phyloP scores from a whole-genome alignment of 2,329 filamentous ascomycete genomes.

The Aspergillus tanneri region DNA sequence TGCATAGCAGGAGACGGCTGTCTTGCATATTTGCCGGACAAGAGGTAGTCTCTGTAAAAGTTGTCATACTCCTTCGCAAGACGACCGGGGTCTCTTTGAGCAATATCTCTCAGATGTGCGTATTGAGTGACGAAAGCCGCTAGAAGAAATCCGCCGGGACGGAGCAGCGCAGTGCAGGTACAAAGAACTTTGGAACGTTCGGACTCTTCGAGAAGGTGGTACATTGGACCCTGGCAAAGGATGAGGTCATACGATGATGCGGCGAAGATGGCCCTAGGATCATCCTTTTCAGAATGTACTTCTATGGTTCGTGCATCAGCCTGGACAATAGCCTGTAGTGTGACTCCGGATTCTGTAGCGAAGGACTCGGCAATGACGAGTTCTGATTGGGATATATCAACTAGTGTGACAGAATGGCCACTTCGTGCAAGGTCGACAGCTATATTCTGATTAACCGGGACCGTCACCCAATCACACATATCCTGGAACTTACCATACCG shows the following conservation, averaged over 20 bases:
- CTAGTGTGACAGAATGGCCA: background rate
- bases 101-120: constrained; percentile 1
- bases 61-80: background rate
- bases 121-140: background rate
- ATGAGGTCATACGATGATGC: background rate
- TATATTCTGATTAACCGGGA: background rate
- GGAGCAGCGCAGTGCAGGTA: background rate
- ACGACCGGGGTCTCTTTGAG: background rate
- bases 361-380: background rate
- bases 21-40: background rate
- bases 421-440: background rate
- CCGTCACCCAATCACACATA: background rate
- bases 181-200: background rate
- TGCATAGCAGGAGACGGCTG: background rate
- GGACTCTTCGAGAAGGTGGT: constrained; percentile 1
- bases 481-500: constrained; percentile 1
- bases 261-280: background rate
- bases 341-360: background rate
- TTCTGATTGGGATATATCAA: background rate
- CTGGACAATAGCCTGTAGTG: background rate
- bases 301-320: constrained; percentile 3
- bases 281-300: background rate
- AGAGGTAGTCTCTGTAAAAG: background rate
- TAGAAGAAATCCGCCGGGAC: background rate
- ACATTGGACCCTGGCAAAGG: constrained; percentile 3